Evolutionary conservation across 345 rosid genomes (phyloP).

Genomic region (Syzygium aqueum): DNA sequence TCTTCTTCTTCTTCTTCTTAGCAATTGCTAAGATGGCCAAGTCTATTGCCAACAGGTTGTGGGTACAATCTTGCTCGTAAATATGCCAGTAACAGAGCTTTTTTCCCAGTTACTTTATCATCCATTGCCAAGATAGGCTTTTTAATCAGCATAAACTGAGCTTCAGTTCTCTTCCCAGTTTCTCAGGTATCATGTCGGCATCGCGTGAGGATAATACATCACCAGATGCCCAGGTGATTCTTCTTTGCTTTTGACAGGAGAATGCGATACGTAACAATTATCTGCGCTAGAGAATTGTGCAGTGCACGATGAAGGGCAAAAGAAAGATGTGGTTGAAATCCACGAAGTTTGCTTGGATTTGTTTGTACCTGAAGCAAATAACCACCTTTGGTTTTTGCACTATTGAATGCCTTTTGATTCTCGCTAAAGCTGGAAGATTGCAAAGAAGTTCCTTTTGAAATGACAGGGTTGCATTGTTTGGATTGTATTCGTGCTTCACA

Average conservation of each 20-base stretch:
- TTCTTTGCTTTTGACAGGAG: not conserved
- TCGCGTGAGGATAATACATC: conserved; percentile 40
- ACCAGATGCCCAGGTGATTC: conserved; percentile 41
- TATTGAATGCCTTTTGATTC: not conserved
- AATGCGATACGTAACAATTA: not conserved
- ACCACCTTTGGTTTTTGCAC: not conserved
- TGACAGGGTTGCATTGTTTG: not conserved
- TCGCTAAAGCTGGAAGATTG: not conserved
- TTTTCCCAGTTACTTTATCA: not conserved
- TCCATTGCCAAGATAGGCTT: not conserved
- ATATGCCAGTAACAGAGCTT: not conserved
- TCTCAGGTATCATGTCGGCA: conserved; percentile 31
- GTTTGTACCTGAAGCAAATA: not conserved
- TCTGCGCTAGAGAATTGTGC: not conserved
- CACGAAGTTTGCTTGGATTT: not conserved
- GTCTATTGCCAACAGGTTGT: not conserved
- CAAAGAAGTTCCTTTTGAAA: not conserved
- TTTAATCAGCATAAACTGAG: not conserved
- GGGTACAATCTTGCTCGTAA: not conserved
- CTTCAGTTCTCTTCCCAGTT: not conserved
- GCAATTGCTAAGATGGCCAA: not conserved
- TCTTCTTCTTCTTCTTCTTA: too few relatives aligned
- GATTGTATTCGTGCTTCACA: not conserved
- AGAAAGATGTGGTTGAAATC: not conserved
- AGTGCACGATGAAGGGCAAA: not conserved